These are phyloP conservation scores for Massarina eburnea DNA, from an alignment of 2,329 filamentous ascomycete genomes.

Conservation along the genomic window DNA sequence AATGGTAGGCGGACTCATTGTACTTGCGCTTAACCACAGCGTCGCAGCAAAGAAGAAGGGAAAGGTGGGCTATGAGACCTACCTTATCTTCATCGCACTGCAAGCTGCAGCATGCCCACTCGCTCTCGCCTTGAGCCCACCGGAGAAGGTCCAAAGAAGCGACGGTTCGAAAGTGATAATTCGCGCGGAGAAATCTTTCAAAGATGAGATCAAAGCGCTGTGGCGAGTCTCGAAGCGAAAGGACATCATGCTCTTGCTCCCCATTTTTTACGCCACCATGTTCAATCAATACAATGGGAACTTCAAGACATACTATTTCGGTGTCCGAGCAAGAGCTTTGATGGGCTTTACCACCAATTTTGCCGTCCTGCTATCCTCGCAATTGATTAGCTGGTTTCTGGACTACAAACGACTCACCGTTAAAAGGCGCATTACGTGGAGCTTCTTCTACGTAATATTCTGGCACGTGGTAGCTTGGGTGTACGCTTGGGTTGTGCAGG, in stretches of 20 bases:
- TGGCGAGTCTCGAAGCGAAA: conserved; percentile 31
- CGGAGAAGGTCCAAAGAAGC: conserved; percentile 47
- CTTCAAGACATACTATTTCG: conserved; percentile 54
- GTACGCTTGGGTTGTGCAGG: conserved; percentile 57
- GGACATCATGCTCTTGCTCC: conserved; percentile 45
- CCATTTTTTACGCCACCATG: conserved; percentile 49
- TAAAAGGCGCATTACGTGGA: conserved; percentile 47
- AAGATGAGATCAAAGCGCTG: conserved; percentile 44
- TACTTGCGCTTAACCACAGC: conserved; percentile 48
- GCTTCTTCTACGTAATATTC: conserved; percentile 51
- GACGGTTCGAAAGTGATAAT: conserved; percentile 47
- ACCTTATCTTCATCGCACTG: conserved; percentile 48
- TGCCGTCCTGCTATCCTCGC: conserved; percentile 47
- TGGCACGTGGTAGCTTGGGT: conserved; percentile 54
- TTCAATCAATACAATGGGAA: conserved; percentile 52
- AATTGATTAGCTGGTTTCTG: conserved; percentile 49
- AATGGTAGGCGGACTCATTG: conserved; percentile 51
- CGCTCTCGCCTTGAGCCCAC: conserved; percentile 43
- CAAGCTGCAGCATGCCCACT: conserved; percentile 43
- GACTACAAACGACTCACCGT: conserved; percentile 46
- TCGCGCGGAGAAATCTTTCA: conserved; percentile 41
- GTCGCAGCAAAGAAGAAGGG: conserved; percentile 31
- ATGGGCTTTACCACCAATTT: conserved; percentile 52
- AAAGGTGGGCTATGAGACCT: conserved; percentile 42
- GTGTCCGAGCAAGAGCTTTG: conserved; percentile 50